Conservation (phyloP, 345 rosid species). For the Pseudoturritis turrita region DNA sequence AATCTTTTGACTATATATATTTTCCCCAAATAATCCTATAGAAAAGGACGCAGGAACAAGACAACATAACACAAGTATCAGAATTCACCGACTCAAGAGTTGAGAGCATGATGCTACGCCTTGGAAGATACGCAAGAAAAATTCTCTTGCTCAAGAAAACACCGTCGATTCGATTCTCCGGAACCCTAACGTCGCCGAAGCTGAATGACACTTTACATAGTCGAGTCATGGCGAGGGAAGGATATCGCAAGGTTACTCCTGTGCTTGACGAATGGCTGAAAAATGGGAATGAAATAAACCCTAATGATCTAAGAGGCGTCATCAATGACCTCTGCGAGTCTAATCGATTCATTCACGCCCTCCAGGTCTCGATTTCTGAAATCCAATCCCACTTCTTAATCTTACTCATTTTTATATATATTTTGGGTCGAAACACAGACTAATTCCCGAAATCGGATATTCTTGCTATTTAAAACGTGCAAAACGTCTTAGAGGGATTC, state of each 20-base stretch:
- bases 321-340: neutral
- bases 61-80: neutral
- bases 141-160: neutral
- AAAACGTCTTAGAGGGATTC: no score
- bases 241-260: neutral
- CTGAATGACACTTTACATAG: conserved; percentile 9
- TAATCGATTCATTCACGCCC: conserved; percentile 5
- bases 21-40: no score
- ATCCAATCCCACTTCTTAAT: no score
- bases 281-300: neutral
- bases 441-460: neutral
- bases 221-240: neutral
- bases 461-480: neutral
- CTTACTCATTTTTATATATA: neutral
- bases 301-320: conserved; percentile 5
- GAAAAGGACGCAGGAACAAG: neutral
- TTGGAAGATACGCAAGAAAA: neutral
- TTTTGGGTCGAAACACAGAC: no score
- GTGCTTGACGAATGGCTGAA: conserved; percentile 3
- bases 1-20: no score
- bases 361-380: neutral
- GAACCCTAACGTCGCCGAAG: neutral
- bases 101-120: neutral
- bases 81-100: neutral
- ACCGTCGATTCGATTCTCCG: neutral